phyloP scores from a whole-genome alignment of 768 basidiomycete genomes.

The Roridomyces roridus region DNA sequence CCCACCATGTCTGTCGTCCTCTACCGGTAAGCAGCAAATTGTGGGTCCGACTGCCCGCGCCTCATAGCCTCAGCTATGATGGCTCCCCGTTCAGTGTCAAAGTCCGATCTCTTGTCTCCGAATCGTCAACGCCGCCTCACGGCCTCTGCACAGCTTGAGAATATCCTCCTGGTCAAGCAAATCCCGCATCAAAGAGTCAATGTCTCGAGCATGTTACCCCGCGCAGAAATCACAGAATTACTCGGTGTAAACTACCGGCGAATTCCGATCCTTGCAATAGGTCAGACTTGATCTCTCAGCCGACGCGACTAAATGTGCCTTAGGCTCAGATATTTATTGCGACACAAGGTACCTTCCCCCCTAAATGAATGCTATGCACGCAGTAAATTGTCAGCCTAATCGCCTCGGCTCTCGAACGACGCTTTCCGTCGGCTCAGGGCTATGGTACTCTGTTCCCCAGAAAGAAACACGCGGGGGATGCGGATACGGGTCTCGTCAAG shows the following conservation, averaged over 20 bases:
- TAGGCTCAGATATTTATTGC: constrained; percentile 61
- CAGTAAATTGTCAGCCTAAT: constrained; percentile 44
- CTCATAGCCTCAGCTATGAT: constrained; percentile 47
- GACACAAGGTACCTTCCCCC: constrained; percentile 48
- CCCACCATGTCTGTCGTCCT: constrained; percentile 42
- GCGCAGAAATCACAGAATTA: constrained; percentile 59
- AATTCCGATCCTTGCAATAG: constrained; percentile 65
- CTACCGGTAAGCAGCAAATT: constrained; percentile 47
- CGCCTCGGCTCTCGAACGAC: constrained; percentile 55
- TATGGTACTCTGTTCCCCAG: constrained; percentile 56
- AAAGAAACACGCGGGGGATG: constrained; percentile 44
- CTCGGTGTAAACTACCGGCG: constrained; percentile 62
- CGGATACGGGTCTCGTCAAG: constrained; percentile 55
- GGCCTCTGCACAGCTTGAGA: constrained; percentile 56
- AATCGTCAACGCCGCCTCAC: neutral
- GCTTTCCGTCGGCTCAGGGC: constrained; percentile 55
- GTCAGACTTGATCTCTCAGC: too few relatives aligned
- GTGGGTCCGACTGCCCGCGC: neutral
- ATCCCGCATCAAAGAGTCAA: constrained; percentile 55
- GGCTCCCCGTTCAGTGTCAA: constrained; percentile 48
- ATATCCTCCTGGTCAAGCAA: constrained; percentile 54
- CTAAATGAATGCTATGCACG: neutral
- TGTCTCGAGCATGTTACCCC: constrained; percentile 56
- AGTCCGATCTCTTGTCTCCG: neutral
- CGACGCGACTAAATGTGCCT: too few relatives aligned